Evolutionary conservation across 768 basidiomycete genomes (phyloP).

Genomic region (Pleurotus sapidus): DNA sequence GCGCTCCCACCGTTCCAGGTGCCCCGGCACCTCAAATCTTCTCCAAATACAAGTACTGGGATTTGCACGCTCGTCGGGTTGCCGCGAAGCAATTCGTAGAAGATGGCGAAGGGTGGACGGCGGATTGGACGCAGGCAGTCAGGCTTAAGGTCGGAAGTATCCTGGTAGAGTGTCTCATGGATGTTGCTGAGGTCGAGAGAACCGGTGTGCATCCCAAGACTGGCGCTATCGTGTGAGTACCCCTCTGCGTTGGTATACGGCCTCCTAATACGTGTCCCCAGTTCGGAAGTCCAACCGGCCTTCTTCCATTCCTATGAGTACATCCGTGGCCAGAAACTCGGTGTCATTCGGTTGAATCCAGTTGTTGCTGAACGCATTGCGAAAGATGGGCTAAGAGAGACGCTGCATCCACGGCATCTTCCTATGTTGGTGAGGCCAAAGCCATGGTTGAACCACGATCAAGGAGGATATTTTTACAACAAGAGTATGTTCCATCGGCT

Average conservation of each 20-base stretch:
- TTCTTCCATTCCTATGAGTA: constrained; percentile 94
- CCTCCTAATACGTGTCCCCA: constrained; percentile 21
- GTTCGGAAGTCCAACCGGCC: constrained; percentile 81
- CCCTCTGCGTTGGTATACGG: constrained; percentile 1
- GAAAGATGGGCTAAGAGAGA: constrained; percentile 63
- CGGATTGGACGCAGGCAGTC: constrained; percentile 78
- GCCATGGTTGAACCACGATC: constrained; percentile 75
- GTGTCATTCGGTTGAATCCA: constrained; percentile 85
- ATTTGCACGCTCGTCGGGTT: constrained; percentile 62
- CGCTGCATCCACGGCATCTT: constrained; percentile 89
- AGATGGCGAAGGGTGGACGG: constrained; percentile 70
- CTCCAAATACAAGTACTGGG: constrained; percentile 55
- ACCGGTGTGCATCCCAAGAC: constrained; percentile 55
- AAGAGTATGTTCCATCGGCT: constrained; percentile 45
- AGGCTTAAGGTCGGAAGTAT: constrained; percentile 80
- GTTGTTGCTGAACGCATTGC: constrained; percentile 75
- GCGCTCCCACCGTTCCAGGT: constrained; percentile 18
- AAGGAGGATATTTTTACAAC: constrained; percentile 84
- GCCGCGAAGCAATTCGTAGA: constrained; percentile 62
- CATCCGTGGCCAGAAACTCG: constrained; percentile 89
- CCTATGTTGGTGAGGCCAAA: constrained; percentile 94
- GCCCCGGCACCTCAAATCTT: constrained; percentile 34
- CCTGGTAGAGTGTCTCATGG: constrained; percentile 81
- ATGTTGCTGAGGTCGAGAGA: constrained; percentile 73
- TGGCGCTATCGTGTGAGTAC: constrained; percentile 56